Evolutionary conservation across 257 asterid species (phyloP).

Genomic region (Solanum bulbocastanum): DNA sequence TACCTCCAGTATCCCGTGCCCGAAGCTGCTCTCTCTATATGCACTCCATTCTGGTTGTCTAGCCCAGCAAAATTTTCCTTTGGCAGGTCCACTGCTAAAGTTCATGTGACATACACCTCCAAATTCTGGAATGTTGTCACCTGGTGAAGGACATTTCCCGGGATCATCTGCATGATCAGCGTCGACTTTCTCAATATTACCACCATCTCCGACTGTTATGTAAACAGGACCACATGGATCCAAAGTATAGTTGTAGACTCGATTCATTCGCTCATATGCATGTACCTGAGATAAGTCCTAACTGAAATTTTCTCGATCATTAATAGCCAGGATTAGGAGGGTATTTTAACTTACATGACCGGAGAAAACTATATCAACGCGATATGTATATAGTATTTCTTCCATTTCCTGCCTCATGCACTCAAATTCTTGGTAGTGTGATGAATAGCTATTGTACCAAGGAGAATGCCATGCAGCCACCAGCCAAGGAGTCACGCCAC

Average conservation of each 20-base stretch:
- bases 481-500: constrained; percentile 63
- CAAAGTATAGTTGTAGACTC: constrained; percentile 64
- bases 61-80: constrained; percentile 83
- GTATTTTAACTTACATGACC: constrained; percentile 59
- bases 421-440: constrained; percentile 86
- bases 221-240: constrained; percentile 77
- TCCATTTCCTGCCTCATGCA: constrained; percentile 94
- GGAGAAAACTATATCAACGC: constrained; percentile 64
- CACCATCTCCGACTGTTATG: constrained; percentile 86
- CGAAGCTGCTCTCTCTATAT: constrained; percentile 94
- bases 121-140: constrained; percentile 48
- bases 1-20: constrained; percentile 95
- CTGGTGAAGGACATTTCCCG: constrained; percentile 61
- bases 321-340: not conserved
- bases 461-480: constrained; percentile 88
- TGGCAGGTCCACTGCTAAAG: constrained; percentile 65
- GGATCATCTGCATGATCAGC: constrained; percentile 79
- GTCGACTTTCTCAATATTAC: constrained; percentile 71
- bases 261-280: constrained; percentile 78
- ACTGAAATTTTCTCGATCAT: not conserved
- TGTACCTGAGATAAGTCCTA: constrained; percentile 27
- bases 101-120: constrained; percentile 63
- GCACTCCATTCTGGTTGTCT: constrained; percentile 94
- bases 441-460: constrained; percentile 79
- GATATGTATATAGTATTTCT: constrained; percentile 38